phyloP scores from a whole-genome alignment of 345 rosid genomes.

The Psidium guajava region DNA sequence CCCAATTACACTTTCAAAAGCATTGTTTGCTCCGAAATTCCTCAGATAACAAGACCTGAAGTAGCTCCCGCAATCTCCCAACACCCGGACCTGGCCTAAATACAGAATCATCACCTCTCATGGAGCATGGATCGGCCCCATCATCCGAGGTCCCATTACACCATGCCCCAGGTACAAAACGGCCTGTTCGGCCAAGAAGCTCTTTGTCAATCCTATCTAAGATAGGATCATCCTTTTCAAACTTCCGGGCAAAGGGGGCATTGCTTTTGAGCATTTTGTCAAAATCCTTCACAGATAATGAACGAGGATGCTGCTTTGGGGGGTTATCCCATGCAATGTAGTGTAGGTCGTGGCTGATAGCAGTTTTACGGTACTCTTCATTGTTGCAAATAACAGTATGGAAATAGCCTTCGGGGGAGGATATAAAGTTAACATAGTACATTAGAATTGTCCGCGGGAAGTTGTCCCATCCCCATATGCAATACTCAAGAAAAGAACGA shows the following conservation, averaged over 20 bases:
- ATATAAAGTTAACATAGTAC: constrained; percentile 79
- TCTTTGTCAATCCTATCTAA: constrained; percentile 78
- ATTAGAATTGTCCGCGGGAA: constrained; percentile 70
- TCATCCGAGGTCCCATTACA: constrained; percentile 48
- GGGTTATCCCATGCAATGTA: constrained; percentile 96
- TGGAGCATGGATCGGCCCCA: constrained; percentile 54
- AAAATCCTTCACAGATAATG: constrained; percentile 53
- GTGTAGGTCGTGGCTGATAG: constrained; percentile 79
- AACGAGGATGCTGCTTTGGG: constrained; percentile 82
- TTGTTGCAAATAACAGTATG: constrained; percentile 80
- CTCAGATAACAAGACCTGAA: constrained; percentile 41
- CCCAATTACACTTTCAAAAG: constrained; percentile 12
- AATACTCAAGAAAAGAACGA: constrained; percentile 62
- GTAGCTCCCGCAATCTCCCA: constrained; percentile 42
- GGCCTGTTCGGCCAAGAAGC: constrained; percentile 42
- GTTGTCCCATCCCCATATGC: constrained; percentile 90
- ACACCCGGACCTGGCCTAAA: constrained; percentile 80
- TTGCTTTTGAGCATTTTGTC: constrained; percentile 73
- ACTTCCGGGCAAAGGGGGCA: constrained; percentile 86
- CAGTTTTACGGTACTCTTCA: constrained; percentile 47
- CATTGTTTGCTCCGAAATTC: constrained; percentile 51
- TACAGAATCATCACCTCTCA: constrained; percentile 45
- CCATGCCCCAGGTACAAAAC: constrained; percentile 81
- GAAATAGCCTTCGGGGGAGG: constrained; percentile 97
- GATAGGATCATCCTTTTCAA: constrained; percentile 62